Evolutionary conservation across 2,329 filamentous ascomycete species (phyloP).

Genomic region (Colletotrichum sp.): DNA sequence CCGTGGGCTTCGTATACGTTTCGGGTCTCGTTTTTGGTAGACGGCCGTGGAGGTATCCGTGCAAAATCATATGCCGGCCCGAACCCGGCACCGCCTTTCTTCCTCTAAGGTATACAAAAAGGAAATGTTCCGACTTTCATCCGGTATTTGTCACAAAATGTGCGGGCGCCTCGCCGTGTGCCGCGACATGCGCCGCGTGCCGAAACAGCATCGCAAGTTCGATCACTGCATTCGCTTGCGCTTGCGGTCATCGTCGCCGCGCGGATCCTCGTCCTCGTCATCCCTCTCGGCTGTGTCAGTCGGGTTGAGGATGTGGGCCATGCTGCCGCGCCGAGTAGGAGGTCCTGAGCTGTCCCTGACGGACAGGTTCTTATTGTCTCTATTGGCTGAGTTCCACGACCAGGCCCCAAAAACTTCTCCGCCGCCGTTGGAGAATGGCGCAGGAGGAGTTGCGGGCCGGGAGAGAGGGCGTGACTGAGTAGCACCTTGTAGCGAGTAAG

Average conservation of each 20-base stretch:
- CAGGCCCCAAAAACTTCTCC: slow-evolving; percentile 57
- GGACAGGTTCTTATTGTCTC: slow-evolving; percentile 55
- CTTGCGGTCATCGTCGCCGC: slow-evolving; percentile 65
- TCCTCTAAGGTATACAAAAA: slow-evolving; percentile 5
- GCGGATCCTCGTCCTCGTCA: slow-evolving; percentile 59
- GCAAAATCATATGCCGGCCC: neutral
- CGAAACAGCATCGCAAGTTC: neutral
- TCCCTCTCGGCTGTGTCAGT: slow-evolving; percentile 61
- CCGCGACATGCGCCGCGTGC: neutral
- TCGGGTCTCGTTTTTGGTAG: slow-evolving; percentile 3
- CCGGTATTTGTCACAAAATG: slow-evolving; percentile 10
- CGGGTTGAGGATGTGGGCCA: slow-evolving; percentile 69
- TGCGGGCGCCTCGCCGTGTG: neutral
- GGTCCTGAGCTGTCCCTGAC: slow-evolving; percentile 62
- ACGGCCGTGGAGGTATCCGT: neutral
- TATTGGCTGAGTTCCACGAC: slow-evolving; percentile 59
- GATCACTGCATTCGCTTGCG: slow-evolving; percentile 61
- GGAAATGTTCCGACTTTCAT: neutral
- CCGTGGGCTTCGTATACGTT: slow-evolving; percentile 15
- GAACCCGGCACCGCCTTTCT: neutral
- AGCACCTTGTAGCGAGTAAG: slow-evolving; percentile 55
- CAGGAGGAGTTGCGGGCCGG: slow-evolving; percentile 58
- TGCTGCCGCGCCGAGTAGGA: slow-evolving; percentile 62
- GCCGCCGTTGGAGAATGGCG: slow-evolving; percentile 53
- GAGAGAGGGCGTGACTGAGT: slow-evolving; percentile 51